Evolutionary conservation across 2,329 filamentous ascomycete species (phyloP).

Genomic region (Didymella pinodella): DNA sequence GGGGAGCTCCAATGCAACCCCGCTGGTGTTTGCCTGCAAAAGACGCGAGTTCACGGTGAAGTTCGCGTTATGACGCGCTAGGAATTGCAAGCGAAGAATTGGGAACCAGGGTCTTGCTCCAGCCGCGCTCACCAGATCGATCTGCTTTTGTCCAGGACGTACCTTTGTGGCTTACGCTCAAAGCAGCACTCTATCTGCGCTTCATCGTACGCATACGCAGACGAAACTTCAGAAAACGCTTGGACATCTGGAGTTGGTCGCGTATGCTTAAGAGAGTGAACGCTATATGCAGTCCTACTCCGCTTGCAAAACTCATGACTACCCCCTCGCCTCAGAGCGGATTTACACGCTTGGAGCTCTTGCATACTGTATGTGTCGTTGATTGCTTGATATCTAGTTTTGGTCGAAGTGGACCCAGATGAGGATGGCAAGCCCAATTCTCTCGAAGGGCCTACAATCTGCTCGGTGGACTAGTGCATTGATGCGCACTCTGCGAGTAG

Average conservation of each 20-base stretch:
- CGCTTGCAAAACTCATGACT: not conserved
- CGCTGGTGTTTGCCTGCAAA: constrained; percentile 1
- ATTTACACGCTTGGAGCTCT: not conserved
- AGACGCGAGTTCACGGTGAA: constrained; percentile 12
- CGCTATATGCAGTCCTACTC: not conserved
- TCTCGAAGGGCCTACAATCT: not conserved
- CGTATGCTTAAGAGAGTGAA: not conserved
- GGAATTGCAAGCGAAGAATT: not conserved
- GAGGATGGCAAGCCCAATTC: not conserved
- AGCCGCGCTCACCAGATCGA: not conserved
- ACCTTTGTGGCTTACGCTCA: not conserved
- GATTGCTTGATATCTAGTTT: not conserved
- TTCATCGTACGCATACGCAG: not conserved
- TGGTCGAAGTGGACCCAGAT: not conserved
- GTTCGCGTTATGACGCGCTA: constrained; percentile 4
- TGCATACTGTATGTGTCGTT: not conserved
- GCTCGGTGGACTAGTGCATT: not conserved
- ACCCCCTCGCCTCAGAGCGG: too few relatives aligned
- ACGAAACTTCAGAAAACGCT: not conserved
- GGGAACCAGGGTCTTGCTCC: not conserved
- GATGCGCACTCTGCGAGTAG: not conserved
- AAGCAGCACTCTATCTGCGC: not conserved
- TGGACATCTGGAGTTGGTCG: too few relatives aligned
- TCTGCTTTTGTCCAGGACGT: not conserved
- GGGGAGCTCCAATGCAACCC: constrained; percentile 1